These are phyloP conservation scores for Nadsonia commutata DNA, from an alignment of 1,139 yeast genomes.

Conservation along the genomic window DNA sequence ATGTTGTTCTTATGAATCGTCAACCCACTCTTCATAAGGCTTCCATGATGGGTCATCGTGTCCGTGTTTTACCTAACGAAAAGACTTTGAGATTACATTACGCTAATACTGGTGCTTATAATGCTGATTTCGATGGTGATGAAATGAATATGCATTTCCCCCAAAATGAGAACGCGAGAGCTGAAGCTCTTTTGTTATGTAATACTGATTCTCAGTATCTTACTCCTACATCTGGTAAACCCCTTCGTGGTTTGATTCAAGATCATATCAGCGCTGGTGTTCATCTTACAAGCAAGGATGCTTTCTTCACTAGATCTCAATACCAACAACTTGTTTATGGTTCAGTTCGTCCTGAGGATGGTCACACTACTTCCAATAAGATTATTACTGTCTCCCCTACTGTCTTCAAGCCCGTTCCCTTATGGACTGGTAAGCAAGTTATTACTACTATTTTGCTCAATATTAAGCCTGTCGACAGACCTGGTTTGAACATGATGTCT, in stretches of 20 bases:
- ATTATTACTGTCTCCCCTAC: conserved; percentile 84
- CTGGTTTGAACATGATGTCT: conserved; percentile 75
- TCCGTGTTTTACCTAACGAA: conserved; percentile 91
- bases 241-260: conserved; percentile 96
- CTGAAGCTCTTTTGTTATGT: conserved; percentile 90
- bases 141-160: conserved; percentile 99
- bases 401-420: conserved; percentile 64
- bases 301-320: conserved; percentile 78
- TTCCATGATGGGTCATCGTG: conserved; percentile 99
- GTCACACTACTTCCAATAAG: conserved; percentile 62
- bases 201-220: conserved; percentile 94
- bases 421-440: conserved; percentile 99
- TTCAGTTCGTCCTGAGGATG: conserved; percentile 93
- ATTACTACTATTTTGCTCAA: conserved; percentile 76
- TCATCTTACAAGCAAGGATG: conserved; percentile 87
- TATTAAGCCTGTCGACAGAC: conserved; percentile 73
- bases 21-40: conserved; percentile 99
- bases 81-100: conserved; percentile 93
- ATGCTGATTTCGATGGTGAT: conserved; percentile 99
- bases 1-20: conserved; percentile 95
- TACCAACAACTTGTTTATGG: conserved; percentile 92
- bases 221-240: conserved; percentile 97
- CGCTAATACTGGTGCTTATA: conserved; percentile 97
- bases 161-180: conserved; percentile 92
- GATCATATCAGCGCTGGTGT: conserved; percentile 99